These are phyloP conservation scores for Cordyceps sp. DNA, from an alignment of 2,329 filamentous ascomycete species.

Conservation along the genomic window DNA sequence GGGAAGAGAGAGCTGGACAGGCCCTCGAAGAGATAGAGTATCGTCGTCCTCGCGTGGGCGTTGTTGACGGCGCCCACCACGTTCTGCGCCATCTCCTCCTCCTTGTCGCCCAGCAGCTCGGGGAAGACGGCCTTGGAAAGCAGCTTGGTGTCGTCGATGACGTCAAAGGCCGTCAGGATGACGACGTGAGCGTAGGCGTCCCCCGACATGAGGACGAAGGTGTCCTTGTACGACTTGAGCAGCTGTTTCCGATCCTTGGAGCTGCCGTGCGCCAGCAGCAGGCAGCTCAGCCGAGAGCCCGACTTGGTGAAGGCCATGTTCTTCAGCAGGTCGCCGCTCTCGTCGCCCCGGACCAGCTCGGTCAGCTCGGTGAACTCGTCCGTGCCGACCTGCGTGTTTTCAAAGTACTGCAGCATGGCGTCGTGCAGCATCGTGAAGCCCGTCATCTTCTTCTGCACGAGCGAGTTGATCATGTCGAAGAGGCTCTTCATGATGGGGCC, in stretches of 20 bases:
- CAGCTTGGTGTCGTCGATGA: constrained; percentile 87
- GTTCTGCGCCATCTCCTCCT: constrained; percentile 44
- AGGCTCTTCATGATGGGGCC: constrained; percentile 74
- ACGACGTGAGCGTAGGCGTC: constrained; percentile 67
- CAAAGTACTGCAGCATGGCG: constrained; percentile 93
- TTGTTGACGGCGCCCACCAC: constrained; percentile 49
- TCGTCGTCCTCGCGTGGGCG: constrained; percentile 44
- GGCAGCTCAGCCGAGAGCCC: constrained; percentile 64
- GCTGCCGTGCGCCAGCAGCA: constrained; percentile 66
- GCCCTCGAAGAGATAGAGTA: constrained; percentile 70
- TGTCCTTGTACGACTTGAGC: constrained; percentile 79
- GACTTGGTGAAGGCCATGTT: constrained; percentile 93
- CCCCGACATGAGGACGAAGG: constrained; percentile 66
- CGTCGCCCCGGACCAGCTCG: constrained; percentile 81
- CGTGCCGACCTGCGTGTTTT: constrained; percentile 59
- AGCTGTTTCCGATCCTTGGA: constrained; percentile 90
- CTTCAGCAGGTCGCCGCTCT: constrained; percentile 78
- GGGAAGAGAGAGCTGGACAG: constrained; percentile 45
- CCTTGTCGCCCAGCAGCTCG: constrained; percentile 63
- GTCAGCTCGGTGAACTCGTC: constrained; percentile 77
- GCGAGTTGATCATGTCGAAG: constrained; percentile 71
- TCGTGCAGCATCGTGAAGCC: constrained; percentile 97
- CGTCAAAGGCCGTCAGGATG: constrained; percentile 72
- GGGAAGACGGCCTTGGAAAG: constrained; percentile 73
- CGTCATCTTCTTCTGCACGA: constrained; percentile 91